Conservation (phyloP, 1,139 yeast genomes). For the Yarrowia galli region DNA sequence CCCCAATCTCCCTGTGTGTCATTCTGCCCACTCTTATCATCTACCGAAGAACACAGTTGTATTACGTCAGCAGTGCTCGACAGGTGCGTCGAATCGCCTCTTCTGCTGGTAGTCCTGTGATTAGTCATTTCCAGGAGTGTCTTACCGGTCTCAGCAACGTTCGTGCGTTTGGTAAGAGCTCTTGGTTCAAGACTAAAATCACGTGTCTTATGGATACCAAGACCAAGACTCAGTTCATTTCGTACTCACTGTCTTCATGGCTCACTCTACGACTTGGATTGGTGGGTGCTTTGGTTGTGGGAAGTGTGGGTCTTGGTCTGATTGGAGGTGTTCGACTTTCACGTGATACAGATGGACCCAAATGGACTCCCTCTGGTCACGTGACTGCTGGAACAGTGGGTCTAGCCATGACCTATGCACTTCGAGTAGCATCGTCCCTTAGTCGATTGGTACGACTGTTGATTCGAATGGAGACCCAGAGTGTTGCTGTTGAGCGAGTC, state of each 20-base stretch:
- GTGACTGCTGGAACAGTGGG: conserved; percentile 76
- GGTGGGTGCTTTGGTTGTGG: conserved; percentile 69
- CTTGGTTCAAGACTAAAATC: conserved; percentile 60
- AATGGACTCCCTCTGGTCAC: conserved; percentile 55
- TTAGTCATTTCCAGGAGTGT: conserved; percentile 79
- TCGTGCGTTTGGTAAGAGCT: conserved; percentile 61
- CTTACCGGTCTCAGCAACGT: conserved; percentile 76
- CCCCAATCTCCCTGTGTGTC: conserved; percentile 63
- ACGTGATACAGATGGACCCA: not conserved
- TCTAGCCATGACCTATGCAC: conserved; percentile 72
- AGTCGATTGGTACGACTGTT: conserved; percentile 68
- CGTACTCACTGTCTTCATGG: conserved; percentile 73
- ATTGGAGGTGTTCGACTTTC: conserved; percentile 53
- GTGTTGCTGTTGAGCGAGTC: conserved; percentile 79
- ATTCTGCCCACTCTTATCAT: conserved; percentile 60
- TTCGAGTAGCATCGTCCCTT: conserved; percentile 67
- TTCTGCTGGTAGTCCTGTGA: conserved; percentile 74
- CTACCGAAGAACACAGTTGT: conserved; percentile 83
- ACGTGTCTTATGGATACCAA: conserved; percentile 61
- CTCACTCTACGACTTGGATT: conserved; percentile 70
- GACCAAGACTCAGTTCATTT: conserved; percentile 68
- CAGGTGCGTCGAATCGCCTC: conserved; percentile 83
- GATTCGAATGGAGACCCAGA: conserved; percentile 76
- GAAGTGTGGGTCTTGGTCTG: conserved; percentile 61
- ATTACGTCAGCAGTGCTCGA: conserved; percentile 77